Conservation (phyloP, 257 asterid species). For the Striga asiatica region DNA sequence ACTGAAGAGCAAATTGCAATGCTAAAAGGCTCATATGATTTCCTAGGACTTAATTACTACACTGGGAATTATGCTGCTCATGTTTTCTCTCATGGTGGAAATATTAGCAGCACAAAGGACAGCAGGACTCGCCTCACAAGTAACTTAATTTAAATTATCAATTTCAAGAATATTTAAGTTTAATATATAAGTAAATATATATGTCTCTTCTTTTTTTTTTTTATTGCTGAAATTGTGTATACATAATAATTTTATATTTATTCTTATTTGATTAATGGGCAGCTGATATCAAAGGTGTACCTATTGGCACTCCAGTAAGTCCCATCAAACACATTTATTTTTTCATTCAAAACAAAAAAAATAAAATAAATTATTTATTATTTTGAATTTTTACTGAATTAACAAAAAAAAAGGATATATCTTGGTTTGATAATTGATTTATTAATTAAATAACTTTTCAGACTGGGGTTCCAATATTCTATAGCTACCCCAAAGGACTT, state of each 20-base stretch:
- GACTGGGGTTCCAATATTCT: slow-evolving; percentile 25
- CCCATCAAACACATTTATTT: not conserved
- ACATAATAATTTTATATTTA: not conserved
- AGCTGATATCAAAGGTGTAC: slow-evolving; percentile 28
- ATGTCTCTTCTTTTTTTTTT: too few species aligned
- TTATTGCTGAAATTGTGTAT: too few species aligned
- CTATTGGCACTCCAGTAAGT: slow-evolving; percentile 37
- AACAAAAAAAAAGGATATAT: too few species aligned
- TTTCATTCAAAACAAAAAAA: not conserved
- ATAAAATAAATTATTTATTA: not conserved
- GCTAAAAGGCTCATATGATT: slow-evolving; percentile 44
- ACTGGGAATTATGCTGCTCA: slow-evolving; percentile 32
- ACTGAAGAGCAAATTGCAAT: slow-evolving; percentile 12
- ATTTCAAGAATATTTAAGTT: not conserved
- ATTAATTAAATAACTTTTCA: slow-evolving; percentile 11
- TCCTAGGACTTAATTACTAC: slow-evolving; percentile 48
- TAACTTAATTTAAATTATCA: slow-evolving; percentile 3
- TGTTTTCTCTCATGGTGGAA: not conserved
- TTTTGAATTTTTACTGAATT: too few species aligned
- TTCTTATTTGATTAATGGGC: not conserved
- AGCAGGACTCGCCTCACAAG: slow-evolving; percentile 14
- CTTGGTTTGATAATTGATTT: too few species aligned
- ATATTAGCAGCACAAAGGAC: slow-evolving; percentile 19
- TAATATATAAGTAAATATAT: too few species aligned
- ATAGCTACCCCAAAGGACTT: slow-evolving; percentile 38